These are phyloP conservation scores for Botrytis fabae DNA, from an alignment of 2,329 filamentous ascomycete species.

Conservation along the genomic window DNA sequence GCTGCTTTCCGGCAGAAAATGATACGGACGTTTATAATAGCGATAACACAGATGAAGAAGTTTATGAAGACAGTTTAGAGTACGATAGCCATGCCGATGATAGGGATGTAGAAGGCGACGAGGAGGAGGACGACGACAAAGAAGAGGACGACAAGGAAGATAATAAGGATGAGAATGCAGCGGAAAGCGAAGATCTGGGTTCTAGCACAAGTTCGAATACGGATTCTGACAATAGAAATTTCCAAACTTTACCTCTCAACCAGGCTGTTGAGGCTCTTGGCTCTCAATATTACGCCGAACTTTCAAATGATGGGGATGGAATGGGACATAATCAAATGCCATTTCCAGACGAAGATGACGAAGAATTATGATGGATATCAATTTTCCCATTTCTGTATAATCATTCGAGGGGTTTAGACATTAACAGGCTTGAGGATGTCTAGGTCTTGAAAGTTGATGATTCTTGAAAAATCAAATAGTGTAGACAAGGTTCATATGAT, in stretches of 20 bases:
- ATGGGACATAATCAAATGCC: not conserved
- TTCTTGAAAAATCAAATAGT: rapidly evolving
- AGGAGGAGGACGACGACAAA: not conserved
- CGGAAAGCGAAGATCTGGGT: not conserved
- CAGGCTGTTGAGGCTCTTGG: not conserved
- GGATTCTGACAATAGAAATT: not conserved
- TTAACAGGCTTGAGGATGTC: not conserved
- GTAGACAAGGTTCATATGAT: not conserved
- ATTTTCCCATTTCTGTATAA: not conserved
- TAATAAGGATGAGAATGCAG: not conserved
- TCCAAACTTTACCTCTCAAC: not conserved
- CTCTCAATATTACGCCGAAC: not conserved
- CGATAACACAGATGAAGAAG: not conserved
- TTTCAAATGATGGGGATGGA: not conserved
- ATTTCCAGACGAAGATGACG: not conserved
- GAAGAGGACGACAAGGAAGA: not conserved
- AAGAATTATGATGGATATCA: not conserved
- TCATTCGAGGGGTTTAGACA: not conserved
- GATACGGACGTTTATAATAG: not conserved
- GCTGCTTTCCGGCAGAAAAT: too few relatives aligned
- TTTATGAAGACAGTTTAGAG: not conserved
- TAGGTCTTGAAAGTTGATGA: not conserved
- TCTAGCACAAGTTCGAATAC: not conserved
- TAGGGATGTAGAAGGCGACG: not conserved
- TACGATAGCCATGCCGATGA: not conserved